A percentile compares a stretch with the other conserved stretches of the same genome.
Evolutionary conservation across 768 basidiomycete species (phyloP).

Genomic region (Termitomyces eurrhizus): DNA sequence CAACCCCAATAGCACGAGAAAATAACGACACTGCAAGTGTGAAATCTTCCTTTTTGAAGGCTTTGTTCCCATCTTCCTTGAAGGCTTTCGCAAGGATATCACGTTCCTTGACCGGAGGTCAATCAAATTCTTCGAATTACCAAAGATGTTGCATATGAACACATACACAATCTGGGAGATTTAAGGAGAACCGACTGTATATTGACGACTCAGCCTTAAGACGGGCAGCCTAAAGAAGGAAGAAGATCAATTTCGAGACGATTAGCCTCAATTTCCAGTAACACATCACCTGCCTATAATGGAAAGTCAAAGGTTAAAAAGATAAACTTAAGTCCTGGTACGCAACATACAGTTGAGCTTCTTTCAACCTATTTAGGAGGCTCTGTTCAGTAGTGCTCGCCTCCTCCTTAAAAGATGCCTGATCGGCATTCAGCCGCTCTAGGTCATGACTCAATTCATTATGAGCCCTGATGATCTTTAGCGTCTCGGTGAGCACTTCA

Average conservation of each 20-base stretch:
- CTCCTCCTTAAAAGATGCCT: not conserved
- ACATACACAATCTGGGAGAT: not conserved
- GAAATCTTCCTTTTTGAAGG: constrained; percentile 62
- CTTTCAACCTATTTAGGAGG: not conserved
- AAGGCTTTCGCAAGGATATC: constrained; percentile 54
- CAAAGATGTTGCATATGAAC: not conserved
- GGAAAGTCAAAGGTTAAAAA: not conserved
- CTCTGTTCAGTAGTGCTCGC: not conserved
- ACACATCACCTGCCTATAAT: constrained; percentile 1
- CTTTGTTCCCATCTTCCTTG: constrained; percentile 71
- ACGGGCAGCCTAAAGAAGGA: not conserved
- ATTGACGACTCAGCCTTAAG: not conserved
- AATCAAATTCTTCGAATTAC: not conserved
- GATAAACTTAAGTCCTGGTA: not conserved
- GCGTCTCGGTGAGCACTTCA: constrained; percentile 2
- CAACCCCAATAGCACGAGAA: constrained; percentile 68
- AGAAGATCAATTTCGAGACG: not conserved
- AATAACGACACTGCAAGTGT: constrained; percentile 57
- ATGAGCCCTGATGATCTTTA: constrained; percentile 1
- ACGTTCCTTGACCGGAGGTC: constrained; percentile 47
- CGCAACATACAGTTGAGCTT: not conserved
- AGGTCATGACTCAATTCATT: constrained; percentile 2
- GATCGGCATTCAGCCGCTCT: not conserved
- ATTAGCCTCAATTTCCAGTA: not conserved
- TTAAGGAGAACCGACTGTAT: not conserved